Base-by-base conservation (phyloP, 306 rosid species). In the Rosa persica region DNA sequence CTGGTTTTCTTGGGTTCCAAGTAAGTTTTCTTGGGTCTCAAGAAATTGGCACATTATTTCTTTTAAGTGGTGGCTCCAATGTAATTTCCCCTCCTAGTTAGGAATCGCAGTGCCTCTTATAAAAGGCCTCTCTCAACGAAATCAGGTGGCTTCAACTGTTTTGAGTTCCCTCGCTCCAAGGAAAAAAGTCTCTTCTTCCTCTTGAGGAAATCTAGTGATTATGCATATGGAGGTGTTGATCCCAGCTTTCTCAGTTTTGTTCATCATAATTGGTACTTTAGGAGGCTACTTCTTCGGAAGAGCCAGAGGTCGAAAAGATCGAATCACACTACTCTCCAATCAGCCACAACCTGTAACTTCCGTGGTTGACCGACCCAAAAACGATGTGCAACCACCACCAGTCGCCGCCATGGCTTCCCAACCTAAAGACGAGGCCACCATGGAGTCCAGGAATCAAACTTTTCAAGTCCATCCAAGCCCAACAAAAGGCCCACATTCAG, bases 401-500 rank as follows among this genome's bases (percentile, higher is more conserved):
- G 10, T 71, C 22, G 12, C 34, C 5, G 16, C 74, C 79, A 1
- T 54, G 91, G 92, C 79, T 27, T 81, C 81, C 48, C 88, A 86
- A 58, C 74, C 85, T 4, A 92, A 89, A 52, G 98, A 94, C 82
- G 89, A 92, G 7, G 77, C 87, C 10, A 89, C 90, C 75, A 92
- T 89, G 48, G 17, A 8, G 39, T 30, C 72, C 17, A 78, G 96
- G 98, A 30, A 67, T 90, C 80, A 49, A 80, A 27, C 67, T 92
- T 77, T 94, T 94, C 85, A 72, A 92, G 81, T 6, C 88, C 47
- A 83, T 89, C 58, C 87, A 84, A 67, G 79, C 87, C 2, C 86
- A 89, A 70, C 90, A 81, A 40, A 73, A 67, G 6, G 75, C 87
- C 17, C 82, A 67, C 16, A 91, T 78, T 12, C 86, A 74, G 49